Evolutionary conservation across 2,329 filamentous ascomycete species (phyloP).

Genomic region (Blastomyces parvus): DNA sequence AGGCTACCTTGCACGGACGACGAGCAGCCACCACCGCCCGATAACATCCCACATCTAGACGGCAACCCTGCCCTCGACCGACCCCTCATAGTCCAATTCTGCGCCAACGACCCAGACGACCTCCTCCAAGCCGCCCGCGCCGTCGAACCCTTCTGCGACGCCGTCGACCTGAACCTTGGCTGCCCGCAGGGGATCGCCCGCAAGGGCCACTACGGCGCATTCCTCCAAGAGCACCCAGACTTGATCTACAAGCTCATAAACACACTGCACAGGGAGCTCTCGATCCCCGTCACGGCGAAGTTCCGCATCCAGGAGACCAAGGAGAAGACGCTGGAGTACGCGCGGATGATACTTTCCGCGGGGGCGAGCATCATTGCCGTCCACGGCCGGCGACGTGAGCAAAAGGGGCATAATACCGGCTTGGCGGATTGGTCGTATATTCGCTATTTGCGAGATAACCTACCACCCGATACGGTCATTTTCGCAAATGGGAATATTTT

Average conservation of each 20-base stretch:
- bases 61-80: conserved; percentile 77
- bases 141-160: conserved; percentile 82
- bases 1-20: conserved; percentile 5
- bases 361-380: conserved; percentile 91
- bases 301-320: conserved; percentile 80
- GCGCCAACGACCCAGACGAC: conserved; percentile 46
- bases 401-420: conserved; percentile 93
- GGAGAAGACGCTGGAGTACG: conserved; percentile 81
- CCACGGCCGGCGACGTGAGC: conserved; percentile 77
- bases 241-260: conserved; percentile 75
- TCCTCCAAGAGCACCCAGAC: conserved; percentile 85
- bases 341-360: conserved; percentile 72
- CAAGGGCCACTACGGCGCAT: conserved; percentile 85
- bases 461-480: conserved; percentile 80
- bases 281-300: conserved; percentile 86
- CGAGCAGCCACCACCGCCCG: neutral
- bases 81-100: conserved; percentile 93
- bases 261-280: conserved; percentile 66
- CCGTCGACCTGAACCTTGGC: conserved; percentile 88
- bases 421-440: conserved; percentile 87
- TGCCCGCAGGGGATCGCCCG: conserved; percentile 93
- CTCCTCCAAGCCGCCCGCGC: conserved; percentile 57
- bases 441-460: conserved; percentile 66
- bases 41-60: conserved; percentile 56
- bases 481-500: conserved; percentile 96